Conservation (phyloP, 345 rosid genomes). For the Cardamine chenopodiifolia region DNA sequence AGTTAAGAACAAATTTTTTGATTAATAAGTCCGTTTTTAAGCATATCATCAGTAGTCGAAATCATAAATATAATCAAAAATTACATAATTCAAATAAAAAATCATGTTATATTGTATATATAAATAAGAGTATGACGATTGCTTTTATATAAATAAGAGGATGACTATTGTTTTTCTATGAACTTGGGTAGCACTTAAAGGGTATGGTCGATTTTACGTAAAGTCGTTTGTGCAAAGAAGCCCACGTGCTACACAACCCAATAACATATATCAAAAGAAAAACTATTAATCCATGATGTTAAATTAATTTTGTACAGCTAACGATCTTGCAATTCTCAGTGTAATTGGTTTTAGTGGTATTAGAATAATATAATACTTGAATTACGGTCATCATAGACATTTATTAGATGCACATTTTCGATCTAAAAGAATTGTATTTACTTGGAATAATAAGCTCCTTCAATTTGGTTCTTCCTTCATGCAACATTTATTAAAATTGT, state of each 20-base stretch:
- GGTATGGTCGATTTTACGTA: slow-evolving; percentile 29
- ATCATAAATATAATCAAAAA: background rate
- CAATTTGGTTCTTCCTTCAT: background rate
- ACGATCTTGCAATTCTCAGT: background rate
- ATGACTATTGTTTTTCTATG: slow-evolving; percentile 23
- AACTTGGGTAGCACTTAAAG: slow-evolving; percentile 30
- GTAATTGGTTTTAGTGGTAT: background rate
- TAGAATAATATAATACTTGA: background rate
- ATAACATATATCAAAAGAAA: background rate
- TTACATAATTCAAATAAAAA: background rate
- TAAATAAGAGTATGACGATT: slow-evolving; percentile 1
- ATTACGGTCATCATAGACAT: background rate
- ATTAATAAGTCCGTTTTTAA: background rate
- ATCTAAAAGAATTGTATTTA: background rate
- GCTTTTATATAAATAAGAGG: background rate
- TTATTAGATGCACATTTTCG: background rate
- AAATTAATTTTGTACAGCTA: background rate
- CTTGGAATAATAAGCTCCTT: slow-evolving; percentile 7
- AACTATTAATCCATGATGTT: background rate
- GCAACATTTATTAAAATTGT: background rate
- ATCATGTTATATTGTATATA: background rate
- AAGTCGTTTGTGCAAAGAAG: slow-evolving; percentile 18
- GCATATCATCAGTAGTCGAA: background rate
- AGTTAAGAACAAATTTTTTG: background rate
- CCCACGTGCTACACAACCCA: slow-evolving; percentile 33